phyloP scores from a whole-genome alignment of 805 yeast species.

The Alloascoidea hylecoeti region DNA sequence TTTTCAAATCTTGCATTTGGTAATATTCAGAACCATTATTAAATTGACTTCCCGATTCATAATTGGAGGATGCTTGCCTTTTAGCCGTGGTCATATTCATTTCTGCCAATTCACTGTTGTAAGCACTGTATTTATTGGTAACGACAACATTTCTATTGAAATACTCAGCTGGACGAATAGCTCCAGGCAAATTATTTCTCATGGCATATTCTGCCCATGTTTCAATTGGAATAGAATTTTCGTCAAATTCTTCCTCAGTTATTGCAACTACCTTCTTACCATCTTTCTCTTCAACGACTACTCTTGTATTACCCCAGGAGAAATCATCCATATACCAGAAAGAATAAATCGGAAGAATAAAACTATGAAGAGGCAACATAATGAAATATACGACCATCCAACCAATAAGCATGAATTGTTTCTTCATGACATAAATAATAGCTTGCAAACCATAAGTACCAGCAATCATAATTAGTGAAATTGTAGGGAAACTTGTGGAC shows the following conservation, averaged over 20 bases:
- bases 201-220: slow-evolving; percentile 22
- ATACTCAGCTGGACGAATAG: not conserved
- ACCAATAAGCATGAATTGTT: slow-evolving; percentile 27
- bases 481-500: slow-evolving; percentile 32
- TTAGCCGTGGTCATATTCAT: not conserved
- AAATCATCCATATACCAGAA: slow-evolving; percentile 56
- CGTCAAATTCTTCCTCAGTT: slow-evolving; percentile 21
- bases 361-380: slow-evolving; percentile 50
- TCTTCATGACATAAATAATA: slow-evolving; percentile 30
- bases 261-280: slow-evolving; percentile 27
- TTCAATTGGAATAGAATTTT: slow-evolving; percentile 19
- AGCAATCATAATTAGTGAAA: slow-evolving; percentile 43
- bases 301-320: slow-evolving; percentile 53
- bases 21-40: not conserved
- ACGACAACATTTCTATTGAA: not conserved
- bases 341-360: slow-evolving; percentile 42
- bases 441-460: slow-evolving; percentile 46
- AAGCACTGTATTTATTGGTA: not conserved
- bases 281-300: slow-evolving; percentile 36
- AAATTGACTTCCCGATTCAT: not conserved
- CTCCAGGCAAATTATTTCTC: slow-evolving; percentile 21
- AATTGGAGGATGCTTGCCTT: not conserved
- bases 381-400: slow-evolving; percentile 43
- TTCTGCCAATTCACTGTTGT: not conserved
- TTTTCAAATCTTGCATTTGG: not conserved